Conservation (phyloP, 805 yeast genomes). For the Wickerhamiella occidentalis region DNA sequence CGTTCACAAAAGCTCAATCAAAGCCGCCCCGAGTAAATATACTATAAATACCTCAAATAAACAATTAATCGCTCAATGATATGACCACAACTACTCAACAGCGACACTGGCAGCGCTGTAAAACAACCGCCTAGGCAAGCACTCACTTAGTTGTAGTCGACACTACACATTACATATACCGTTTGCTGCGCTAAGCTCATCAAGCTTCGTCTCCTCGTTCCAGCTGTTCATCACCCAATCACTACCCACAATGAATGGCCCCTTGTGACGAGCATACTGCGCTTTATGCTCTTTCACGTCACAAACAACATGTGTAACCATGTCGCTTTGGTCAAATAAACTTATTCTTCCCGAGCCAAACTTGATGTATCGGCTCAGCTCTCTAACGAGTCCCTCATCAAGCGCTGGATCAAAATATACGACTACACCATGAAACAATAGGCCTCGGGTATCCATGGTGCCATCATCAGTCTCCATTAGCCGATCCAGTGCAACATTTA, state of each 20-base stretch:
- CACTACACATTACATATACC: background rate
- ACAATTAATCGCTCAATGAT: too few relatives aligned
- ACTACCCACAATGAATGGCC: constrained; percentile 6
- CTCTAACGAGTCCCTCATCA: background rate
- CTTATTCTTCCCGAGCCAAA: constrained; percentile 6
- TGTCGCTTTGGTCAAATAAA: background rate
- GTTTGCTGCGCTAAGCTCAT: constrained; percentile 1
- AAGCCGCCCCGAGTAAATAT: too few relatives aligned
- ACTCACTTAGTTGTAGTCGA: too few relatives aligned
- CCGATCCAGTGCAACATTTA: background rate
- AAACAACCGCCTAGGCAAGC: too few relatives aligned
- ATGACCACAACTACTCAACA: too few relatives aligned
- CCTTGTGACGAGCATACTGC: constrained; percentile 3
- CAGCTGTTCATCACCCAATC: constrained; percentile 8
- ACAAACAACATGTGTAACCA: constrained; percentile 9
- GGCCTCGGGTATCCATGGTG: constrained; percentile 2
- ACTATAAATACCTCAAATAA: too few relatives aligned
- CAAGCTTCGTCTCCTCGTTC: constrained; percentile 8
- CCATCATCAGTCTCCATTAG: constrained; percentile 1
- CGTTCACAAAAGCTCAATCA: too few relatives aligned
- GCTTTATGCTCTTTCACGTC: background rate
- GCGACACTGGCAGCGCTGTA: too few relatives aligned
- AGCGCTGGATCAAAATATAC: constrained; percentile 4
- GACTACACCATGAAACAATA: constrained; percentile 1
- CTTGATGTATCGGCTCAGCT: background rate